Evolutionary conservation across 1,284 basidiomycete genomes (phyloP), one percentile per base, ranked within the genome.

Genomic region (Anthracocystis setariae): DNA sequence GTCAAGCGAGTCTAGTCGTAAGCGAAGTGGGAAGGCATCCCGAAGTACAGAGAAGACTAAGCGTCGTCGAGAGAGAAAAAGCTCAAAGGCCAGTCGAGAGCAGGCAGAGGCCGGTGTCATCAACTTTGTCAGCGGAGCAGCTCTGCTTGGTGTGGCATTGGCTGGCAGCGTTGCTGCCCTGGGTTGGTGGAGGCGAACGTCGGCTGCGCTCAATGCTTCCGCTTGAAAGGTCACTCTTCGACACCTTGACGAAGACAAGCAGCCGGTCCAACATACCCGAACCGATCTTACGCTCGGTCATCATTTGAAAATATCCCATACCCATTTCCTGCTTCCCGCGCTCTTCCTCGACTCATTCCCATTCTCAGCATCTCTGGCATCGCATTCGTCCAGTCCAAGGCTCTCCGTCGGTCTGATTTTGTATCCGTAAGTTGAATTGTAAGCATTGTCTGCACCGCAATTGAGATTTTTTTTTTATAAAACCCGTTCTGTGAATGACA

Each of bases 71-170:
- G 67, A 64, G 21, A 61, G 57, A 10, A 20, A 46, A 20, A 20
- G n/a, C 20, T 32, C 46, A 25, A 47, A 25, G 24, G 17, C 29
- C 17, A 47, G 50, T 18, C 29, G 62, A 25, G 56, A 44, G 10
- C 54, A 40, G 8, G 50, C 49, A 15, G 71, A 73, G 10, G 62
- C 55, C 8, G 71, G 71, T 13, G 52, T 69, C 18, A 53, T 73
- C 54, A 66, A 65, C 51, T 65, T 73, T 63, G 66, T 73, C 54
- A 73, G 71, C 27, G 71, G 71, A 21, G 71, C 71, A 17, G 71
- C 71, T 18, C 38, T 73, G 24, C 62, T 73, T 7, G 66, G 71
- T 8, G 71, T 73, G 1, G 71, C 71, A 2, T 39, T 73, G 46
- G 71, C 71, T 3, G 71, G 71, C 10, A 63, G 71, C 35, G 65